A percentile compares a stretch with the other conserved stretches of the same genome.
Conservation (phyloP, 768 basidiomycete genomes). For the Boletus huronensis region DNA sequence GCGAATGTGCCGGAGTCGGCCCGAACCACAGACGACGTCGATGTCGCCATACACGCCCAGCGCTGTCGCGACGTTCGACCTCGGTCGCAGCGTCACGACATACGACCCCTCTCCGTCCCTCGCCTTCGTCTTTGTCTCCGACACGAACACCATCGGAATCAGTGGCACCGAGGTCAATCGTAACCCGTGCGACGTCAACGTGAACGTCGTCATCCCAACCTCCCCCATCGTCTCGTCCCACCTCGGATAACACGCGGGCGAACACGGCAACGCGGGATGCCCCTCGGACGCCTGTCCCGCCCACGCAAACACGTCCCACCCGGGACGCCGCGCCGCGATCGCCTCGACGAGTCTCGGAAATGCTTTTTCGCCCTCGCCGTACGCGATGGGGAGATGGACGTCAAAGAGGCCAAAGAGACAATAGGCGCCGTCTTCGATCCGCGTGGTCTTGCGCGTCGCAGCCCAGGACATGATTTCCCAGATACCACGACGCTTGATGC, state of each 20-base stretch:
- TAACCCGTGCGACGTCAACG: conserved; percentile 14
- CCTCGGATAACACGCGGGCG: conserved; percentile 21
- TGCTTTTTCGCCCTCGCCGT: conserved; percentile 31
- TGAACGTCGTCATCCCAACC: conserved; percentile 14
- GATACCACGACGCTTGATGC: conserved; percentile 11
- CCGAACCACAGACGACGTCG: conserved; percentile 14
- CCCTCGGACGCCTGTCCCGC: conserved; percentile 16
- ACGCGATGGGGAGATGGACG: conserved; percentile 21
- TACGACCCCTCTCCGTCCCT: not conserved
- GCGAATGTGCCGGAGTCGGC: conserved; percentile 12
- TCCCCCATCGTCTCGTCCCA: conserved; percentile 15
- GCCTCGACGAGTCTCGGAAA: conserved; percentile 27
- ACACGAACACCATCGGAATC: conserved; percentile 16
- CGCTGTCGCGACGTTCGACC: not conserved
- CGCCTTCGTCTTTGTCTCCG: not conserved
- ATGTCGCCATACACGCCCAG: conserved; percentile 13
- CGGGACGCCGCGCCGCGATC: conserved; percentile 5
- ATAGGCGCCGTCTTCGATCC: conserved; percentile 29
- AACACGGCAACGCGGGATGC: conserved; percentile 18
- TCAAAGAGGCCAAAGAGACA: conserved; percentile 28
- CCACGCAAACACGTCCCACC: conserved; percentile 29
- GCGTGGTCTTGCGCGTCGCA: conserved; percentile 26
- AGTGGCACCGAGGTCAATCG: conserved; percentile 19
- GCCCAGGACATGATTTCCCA: conserved; percentile 33
- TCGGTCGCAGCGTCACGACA: conserved; percentile 12